These are phyloP conservation scores for Tetrapisispora phaffii DNA, from an alignment of 805 yeast species.

Conservation along the genomic window DNA sequence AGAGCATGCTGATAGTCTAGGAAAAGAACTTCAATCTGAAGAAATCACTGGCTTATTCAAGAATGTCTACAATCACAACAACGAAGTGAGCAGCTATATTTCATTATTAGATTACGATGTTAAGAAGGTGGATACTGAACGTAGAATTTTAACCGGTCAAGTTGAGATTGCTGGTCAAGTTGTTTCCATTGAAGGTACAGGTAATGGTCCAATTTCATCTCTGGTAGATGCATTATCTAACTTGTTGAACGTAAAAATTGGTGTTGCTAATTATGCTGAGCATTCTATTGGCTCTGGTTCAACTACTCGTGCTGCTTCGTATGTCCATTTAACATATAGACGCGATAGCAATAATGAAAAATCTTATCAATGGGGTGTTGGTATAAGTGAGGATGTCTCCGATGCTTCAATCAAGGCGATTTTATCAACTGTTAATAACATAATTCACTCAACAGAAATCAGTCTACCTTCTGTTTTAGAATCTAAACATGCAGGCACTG, in stretches of 20 bases:
- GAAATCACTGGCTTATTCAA: conserved; percentile 63
- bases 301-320: conserved; percentile 66
- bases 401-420: conserved; percentile 67
- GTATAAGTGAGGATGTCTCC: conserved; percentile 74
- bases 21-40: conserved; percentile 55
- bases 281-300: conserved; percentile 73
- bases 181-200: conserved; percentile 43
- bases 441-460: conserved; percentile 25
- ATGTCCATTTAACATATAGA: conserved; percentile 30
- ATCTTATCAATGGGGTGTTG: conserved; percentile 70
- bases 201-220: conserved; percentile 80
- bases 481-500: neutral
- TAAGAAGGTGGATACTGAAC: conserved; percentile 24
- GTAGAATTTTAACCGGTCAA: conserved; percentile 34
- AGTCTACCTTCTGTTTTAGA: conserved; percentile 13
- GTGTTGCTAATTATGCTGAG: conserved; percentile 64
- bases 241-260: conserved; percentile 40
- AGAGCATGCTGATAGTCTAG: conserved; percentile 54
- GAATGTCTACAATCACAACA: conserved; percentile 45
- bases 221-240: conserved; percentile 51
- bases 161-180: conserved; percentile 38
- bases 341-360: conserved; percentile 8
- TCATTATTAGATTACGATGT: conserved; percentile 41
- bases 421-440: conserved; percentile 49
- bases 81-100: conserved; percentile 21